Evolutionary conservation across 495 filamentous ascomycete species (phyloP).

Genomic region (Neurospora pannonica): DNA sequence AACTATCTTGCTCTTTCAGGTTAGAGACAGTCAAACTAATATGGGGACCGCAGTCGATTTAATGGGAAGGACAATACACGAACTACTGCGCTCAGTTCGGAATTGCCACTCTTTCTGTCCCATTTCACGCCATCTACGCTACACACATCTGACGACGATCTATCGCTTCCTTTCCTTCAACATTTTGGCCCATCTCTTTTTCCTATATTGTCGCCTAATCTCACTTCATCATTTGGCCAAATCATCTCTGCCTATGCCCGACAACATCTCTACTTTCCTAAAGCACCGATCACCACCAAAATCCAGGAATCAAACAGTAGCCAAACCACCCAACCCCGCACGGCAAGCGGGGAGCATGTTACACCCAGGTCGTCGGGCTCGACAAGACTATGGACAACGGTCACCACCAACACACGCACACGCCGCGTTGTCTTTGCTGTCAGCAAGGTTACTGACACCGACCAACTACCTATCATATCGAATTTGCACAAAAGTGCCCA

Average conservation of each 20-base stretch:
- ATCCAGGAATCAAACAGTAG: background rate
- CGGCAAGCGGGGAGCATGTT: background rate
- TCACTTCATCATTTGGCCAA: background rate
- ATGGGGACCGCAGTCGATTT: no score
- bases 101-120: background rate
- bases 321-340: background rate
- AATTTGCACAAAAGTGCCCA: background rate
- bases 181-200: background rate
- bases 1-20: no score
- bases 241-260: no score
- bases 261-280: no score
- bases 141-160: background rate
- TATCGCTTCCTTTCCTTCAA: background rate
- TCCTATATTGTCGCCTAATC: fast-evolving
- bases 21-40: no score
- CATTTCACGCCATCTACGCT: background rate
- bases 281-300: background rate
- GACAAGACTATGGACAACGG: background rate
- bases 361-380: background rate
- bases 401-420: background rate
- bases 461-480: background rate
- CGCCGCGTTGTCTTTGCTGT: background rate
- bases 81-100: background rate
- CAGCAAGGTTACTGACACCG: background rate
- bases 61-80: background rate